Evolutionary conservation across 2,329 filamentous ascomycete species (phyloP), one percentile per base, ranked within the genome.

Genomic region (Tolypocladium ophioglossoides): DNA sequence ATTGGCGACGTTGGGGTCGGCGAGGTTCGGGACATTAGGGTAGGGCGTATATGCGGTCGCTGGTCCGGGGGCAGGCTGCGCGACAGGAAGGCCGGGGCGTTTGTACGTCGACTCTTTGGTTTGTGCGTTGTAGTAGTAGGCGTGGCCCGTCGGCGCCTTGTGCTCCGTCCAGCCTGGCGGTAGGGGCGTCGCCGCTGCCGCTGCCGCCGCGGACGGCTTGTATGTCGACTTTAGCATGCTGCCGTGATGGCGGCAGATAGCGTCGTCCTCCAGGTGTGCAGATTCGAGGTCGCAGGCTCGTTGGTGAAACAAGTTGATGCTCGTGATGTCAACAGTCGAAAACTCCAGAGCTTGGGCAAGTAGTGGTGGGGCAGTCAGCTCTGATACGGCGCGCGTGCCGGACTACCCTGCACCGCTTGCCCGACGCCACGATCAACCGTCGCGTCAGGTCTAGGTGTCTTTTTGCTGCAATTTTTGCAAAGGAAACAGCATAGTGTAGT

Each of bases 91-190:
- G 55, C 72, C 72, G n/a, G 91, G 91, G 37, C 89, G 83, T 40
- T 79, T 86, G 69, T 96, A 96, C 46, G 91, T 96, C 1, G 91
- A 96, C 64, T 89, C 81, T 63, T 94, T 90, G 1, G 89, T 92
- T 54, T 80, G 76, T 48, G 84, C 76, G 72, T 96, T 86, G 74
- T 95, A 94, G 71, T 91, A 96, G 73, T 96, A 96, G 32, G 79
- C 78, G 69, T 96, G 91, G 5, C 90, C 90, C 51, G 86, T 86
- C 7, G 91, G 91, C 52, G 91, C 90, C 71, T 85, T 91, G 72
- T 96, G 91, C 70, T 95, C 89, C n/a, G 87, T 89, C 91, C 91
- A 96, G 58, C 89, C 91, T 46, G 85, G 77, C 32, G 85, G 86
- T 1, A 96, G 76, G 38, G 87, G 82, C 48, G 81, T 76, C 39